Base-by-base conservation (phyloP, 225 moss, liverwort and hornwort genomes). In the Physcomitrellopsis africana region DNA sequence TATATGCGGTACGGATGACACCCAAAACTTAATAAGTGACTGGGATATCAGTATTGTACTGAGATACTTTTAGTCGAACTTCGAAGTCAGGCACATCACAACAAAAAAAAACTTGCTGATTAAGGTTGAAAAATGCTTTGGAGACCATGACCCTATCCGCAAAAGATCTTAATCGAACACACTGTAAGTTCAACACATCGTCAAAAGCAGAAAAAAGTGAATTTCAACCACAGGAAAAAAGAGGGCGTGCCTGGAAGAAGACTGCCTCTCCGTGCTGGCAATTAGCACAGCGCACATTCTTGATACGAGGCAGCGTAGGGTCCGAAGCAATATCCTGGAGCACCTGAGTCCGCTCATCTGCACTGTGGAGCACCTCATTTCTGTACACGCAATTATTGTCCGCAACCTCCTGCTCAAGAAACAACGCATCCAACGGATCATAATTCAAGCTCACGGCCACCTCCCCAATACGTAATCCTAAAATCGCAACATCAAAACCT, bases 341-440 rank as follows among this genome's bases (percentile, higher is more conserved):
- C 49, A 99, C 97, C 76, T 99, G 97, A 7, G 97, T 99, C 58
- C 97, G 91, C 81, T 99, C 97, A 71, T 99, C 97, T 5, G 95
- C 89, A 76, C 90, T 94, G 77, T 99, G 97, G 56, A 89, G 90
- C 49, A 99, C 93, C 82, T 99, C 97, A 57, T 99, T 99, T 53
- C 97, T 85, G 73, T 99, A 99, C 58, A 99, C 97, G 60, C 97
- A 99, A 69, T 95, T 99, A 63, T 90, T 95, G 76, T 99, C 97
- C 72, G 97, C 97, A 57, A 85, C 92, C 80, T 95, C 95, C 95
- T 97, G 87, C 74, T 53, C 65, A 72, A 69, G 42, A 51, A 71
- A 61, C 69, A 29, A 57, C 8, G 13, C 70, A 63, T 29, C 16
- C 59, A 56, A 62, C 22, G 62, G 45, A 56, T 71, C 77, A 70